phyloP scores from a whole-genome alignment of 768 basidiomycete species.

The Mycena leptocephala region DNA sequence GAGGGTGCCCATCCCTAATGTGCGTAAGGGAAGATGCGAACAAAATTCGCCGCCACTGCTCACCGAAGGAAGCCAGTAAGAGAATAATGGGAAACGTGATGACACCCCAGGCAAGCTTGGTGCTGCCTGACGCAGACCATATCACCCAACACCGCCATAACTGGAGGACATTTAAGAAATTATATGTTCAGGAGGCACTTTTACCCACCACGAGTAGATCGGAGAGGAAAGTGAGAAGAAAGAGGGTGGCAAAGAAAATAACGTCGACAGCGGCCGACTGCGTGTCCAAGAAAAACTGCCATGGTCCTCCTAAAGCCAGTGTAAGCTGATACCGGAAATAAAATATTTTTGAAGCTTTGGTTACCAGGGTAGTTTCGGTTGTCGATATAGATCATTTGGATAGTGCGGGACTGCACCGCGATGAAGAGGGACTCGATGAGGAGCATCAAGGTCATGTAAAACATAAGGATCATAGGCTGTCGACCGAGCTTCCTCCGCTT shows the following conservation, averaged over 20 bases:
- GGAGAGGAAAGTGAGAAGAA: constrained; percentile 59
- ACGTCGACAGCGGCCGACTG: constrained; percentile 60
- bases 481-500: constrained; percentile 46
- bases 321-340: neutral
- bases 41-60: constrained; percentile 25
- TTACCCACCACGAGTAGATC: constrained; percentile 60
- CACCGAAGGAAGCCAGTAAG: constrained; percentile 60
- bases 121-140: constrained; percentile 55
- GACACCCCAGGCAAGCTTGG: constrained; percentile 47
- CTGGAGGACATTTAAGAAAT: constrained; percentile 37
- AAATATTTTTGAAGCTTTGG: neutral
- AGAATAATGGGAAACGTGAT: constrained; percentile 54
- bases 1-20: constrained; percentile 57
- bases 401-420: constrained; percentile 58
- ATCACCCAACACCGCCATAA: constrained; percentile 67
- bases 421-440: constrained; percentile 56
- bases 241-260: constrained; percentile 59
- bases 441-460: constrained; percentile 57
- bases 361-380: constrained; percentile 57
- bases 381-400: constrained; percentile 58
- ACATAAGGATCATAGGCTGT: constrained; percentile 52
- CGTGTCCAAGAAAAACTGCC: constrained; percentile 60
- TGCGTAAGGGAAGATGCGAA: neutral
- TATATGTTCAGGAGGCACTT: neutral
- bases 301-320: constrained; percentile 50